phyloP scores from a whole-genome alignment of 352 stramenopile species.

The Phytophthora pinifolia region DNA sequence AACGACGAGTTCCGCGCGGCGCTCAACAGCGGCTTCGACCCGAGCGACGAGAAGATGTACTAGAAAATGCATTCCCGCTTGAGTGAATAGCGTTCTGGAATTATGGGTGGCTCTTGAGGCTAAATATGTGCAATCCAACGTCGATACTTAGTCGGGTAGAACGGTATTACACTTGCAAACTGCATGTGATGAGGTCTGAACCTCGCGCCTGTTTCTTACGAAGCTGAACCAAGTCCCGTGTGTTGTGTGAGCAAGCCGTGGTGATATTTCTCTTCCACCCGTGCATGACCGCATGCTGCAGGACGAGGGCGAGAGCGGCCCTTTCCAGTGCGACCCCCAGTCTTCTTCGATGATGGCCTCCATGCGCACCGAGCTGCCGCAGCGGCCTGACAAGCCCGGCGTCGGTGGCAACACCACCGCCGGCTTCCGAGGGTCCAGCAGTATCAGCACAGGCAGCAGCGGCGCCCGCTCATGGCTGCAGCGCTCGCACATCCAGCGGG shows the following conservation, averaged over 20 bases:
- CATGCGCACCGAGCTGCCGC: constrained; percentile 7
- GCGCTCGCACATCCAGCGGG: constrained; percentile 22
- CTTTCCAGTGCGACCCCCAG: constrained; percentile 28
- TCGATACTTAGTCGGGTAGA: not conserved
- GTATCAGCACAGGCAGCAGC: not conserved
- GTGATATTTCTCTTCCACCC: constrained; percentile 15
- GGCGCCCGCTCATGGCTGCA: constrained; percentile 7
- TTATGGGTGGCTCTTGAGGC: no score
- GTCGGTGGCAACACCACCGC: not conserved
- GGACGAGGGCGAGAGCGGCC: constrained; percentile 39
- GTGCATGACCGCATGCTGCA: constrained; percentile 31
- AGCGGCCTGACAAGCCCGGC: constrained; percentile 1
- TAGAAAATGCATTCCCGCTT: constrained; percentile 25
- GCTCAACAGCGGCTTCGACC: constrained; percentile 89
- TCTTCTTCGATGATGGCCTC: constrained; percentile 18
- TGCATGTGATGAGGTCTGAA: no score
- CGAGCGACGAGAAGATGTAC: constrained; percentile 88
- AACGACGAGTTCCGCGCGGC: constrained; percentile 87
- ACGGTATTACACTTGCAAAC: constrained; percentile 1
- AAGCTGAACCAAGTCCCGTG: constrained; percentile 17
- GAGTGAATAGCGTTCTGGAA: constrained; percentile 16
- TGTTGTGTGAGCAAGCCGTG: constrained; percentile 8
- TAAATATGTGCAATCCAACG: no score
- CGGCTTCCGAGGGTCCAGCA: constrained; percentile 8
- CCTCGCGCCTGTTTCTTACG: constrained; percentile 22